Base-by-base conservation (phyloP, 176 grass and related monocot genomes). In the Avena sativa region DNA sequence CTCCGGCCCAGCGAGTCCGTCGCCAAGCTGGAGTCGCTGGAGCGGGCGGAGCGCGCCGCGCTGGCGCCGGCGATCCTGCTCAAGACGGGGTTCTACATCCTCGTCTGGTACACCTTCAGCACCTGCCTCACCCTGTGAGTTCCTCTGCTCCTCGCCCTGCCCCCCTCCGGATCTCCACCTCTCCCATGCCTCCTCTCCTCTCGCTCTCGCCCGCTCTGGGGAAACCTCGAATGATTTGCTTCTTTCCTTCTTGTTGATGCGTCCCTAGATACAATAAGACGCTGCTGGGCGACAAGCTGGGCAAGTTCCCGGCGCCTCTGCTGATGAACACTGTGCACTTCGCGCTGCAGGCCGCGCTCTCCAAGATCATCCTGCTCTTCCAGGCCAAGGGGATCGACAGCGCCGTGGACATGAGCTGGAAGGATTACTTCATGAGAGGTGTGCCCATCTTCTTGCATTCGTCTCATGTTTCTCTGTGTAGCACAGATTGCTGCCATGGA, bases 291-390 rank as follows among this genome's bases (percentile, higher is more conserved):
- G 94, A 99, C 68, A 99, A 99, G 89, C 87, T 99, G 57, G 97
- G 97, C 77, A 99, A 94, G 75, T 99, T 99, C 89, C 97, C 97
- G 56, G 97, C 97, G 73, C 97, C 97, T 36, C 92, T 99, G 86
- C 89, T 99, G 59, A 99, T 99, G 97, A 99, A 99, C 90, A 94
- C 94, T 71, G 93, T 99, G 80, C 97, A 99, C 88, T 99, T 97
- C 92, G 83, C 97, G 83, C 82, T 99, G 79, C 97, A 99, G 90
- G 97, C 97, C 63, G 86, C 66, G 70, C 92, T 99, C 68, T 99
- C 97, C 51, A 99, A 96, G 80, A 90, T 94, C 79, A 90, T 96
- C 63, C 17, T 94, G 60, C 79, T 66, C 48, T 82, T 99, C 88
- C 97, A 99, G 72, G 89, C 94, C 64, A 91, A 87, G 67, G 88